phyloP scores from a whole-genome alignment of 768 basidiomycete genomes.

The Leucocoprinus leucothites region DNA sequence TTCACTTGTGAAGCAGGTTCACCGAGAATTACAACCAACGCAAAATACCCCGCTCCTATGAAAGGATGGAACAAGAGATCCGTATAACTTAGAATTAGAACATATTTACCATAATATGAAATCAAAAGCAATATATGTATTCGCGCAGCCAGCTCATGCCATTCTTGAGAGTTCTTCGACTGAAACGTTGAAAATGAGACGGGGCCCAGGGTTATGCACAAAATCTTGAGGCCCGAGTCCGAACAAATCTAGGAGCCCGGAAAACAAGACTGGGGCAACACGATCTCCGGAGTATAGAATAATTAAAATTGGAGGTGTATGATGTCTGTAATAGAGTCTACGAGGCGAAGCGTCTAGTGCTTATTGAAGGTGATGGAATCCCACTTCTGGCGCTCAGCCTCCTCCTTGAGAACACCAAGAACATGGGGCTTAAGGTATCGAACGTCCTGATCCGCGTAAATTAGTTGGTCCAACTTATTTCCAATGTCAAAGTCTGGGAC shows the following conservation, averaged over 20 bases:
- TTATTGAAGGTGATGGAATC: constrained; percentile 72
- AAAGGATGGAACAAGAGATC: not conserved
- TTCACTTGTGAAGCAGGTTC: constrained; percentile 28
- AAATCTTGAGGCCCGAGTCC: no score
- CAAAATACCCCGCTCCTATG: not conserved
- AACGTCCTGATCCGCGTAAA: constrained; percentile 58
- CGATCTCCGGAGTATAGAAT: no score
- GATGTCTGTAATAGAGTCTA: constrained; percentile 1
- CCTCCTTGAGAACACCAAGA: constrained; percentile 67
- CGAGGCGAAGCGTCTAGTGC: constrained; percentile 45
- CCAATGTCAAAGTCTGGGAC: constrained; percentile 3
- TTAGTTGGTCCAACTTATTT: constrained; percentile 9
- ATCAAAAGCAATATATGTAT: not conserved
- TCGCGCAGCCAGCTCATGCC: no score
- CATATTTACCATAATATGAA: not conserved
- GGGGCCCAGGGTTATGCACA: no score
- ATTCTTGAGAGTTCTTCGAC: not conserved
- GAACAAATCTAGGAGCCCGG: no score
- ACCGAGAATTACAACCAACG: not conserved
- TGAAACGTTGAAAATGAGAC: no score
- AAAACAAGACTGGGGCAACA: no score
- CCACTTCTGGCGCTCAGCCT: constrained; percentile 75
- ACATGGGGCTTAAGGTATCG: constrained; percentile 88
- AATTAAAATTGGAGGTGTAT: constrained; percentile 8
- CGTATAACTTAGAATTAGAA: not conserved